Evolutionary conservation across 108 stramenopile genomes (phyloP).

Genomic region (Nitzschia sp.): DNA sequence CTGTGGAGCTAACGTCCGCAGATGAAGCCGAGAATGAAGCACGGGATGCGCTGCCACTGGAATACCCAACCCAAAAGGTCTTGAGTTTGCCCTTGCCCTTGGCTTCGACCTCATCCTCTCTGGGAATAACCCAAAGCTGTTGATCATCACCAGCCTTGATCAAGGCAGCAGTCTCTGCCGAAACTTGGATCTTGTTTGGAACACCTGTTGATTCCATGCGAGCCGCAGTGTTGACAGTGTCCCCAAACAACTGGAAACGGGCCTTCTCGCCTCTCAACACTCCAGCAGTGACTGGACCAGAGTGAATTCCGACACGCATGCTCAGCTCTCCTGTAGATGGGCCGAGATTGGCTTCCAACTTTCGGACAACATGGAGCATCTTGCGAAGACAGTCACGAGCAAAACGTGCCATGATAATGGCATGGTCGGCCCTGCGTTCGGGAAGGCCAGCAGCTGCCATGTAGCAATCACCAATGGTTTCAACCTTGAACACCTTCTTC

Average conservation of each 20-base stretch:
- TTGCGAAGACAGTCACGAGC: conserved; percentile 17
- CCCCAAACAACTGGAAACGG: not conserved
- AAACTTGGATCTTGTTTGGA: not conserved
- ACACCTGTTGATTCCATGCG: not conserved
- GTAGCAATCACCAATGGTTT: conserved; percentile 17
- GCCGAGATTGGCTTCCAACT: conserved; percentile 12
- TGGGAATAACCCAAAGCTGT: conserved; percentile 24
- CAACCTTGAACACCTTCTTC: not conserved
- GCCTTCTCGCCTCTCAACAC: conserved; percentile 1
- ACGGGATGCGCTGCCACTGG: not conserved
- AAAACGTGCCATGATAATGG: conserved; percentile 20
- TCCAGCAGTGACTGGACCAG: not conserved
- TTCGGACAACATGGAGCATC: not conserved
- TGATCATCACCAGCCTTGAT: conserved; percentile 15
- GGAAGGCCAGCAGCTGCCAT: conserved; percentile 13
- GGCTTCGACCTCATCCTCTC: conserved; percentile 25
- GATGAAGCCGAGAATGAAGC: not conserved
- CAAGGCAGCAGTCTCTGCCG: not conserved
- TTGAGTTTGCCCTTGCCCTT: conserved; percentile 32
- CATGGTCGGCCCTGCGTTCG: conserved; percentile 10
- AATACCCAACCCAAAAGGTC: conserved; percentile 6
- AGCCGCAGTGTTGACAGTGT: conserved; percentile 2
- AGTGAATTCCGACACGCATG: not conserved
- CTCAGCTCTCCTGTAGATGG: conserved; percentile 10
- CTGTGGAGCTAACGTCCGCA: not conserved